Conservation (phyloP, 2,329 filamentous ascomycete species). For the Aspergillus nomiae region DNA sequence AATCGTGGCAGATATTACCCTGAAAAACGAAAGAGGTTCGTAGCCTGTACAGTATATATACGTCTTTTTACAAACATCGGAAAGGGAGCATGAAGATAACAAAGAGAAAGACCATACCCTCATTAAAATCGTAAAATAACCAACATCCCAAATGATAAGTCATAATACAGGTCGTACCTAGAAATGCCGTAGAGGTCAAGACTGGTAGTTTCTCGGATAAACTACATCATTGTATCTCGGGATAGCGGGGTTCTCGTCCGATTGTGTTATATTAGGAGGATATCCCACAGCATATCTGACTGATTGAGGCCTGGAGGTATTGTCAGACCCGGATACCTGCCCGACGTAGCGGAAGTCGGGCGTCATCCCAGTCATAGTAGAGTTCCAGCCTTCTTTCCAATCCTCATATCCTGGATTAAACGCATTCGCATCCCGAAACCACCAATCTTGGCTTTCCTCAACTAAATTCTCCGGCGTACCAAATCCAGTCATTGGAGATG, state of each 20-base stretch:
- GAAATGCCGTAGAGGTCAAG: not conserved
- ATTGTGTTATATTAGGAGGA: constrained; percentile 8
- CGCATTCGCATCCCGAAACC: constrained; percentile 63
- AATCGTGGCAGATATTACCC: not conserved
- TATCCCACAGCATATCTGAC: constrained; percentile 8
- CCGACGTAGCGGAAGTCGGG: constrained; percentile 15
- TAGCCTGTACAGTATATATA: not conserved
- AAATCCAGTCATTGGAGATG: constrained; percentile 55
- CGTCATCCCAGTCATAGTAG: constrained; percentile 18
- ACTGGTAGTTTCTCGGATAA: constrained; percentile 16
- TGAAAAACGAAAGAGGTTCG: not conserved
- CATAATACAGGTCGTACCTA: not conserved
- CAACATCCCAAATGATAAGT: not conserved
- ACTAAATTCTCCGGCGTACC: constrained; percentile 63
- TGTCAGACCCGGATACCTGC: constrained; percentile 15
- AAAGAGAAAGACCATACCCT: not conserved
- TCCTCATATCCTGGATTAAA: constrained; percentile 64
- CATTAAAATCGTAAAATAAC: not conserved
- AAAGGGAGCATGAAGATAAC: not conserved
- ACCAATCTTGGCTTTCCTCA: constrained; percentile 66
- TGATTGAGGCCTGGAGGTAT: constrained; percentile 8
- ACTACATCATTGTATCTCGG: constrained; percentile 13
- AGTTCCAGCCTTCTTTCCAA: constrained; percentile 49
- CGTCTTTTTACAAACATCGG: not conserved
- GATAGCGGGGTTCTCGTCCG: constrained; percentile 7